Evolutionary conservation across 441 rosid genomes (phyloP), one percentile per base, ranked within the genome.

Genomic region (Pelargonium myrrhifolium): DNA sequence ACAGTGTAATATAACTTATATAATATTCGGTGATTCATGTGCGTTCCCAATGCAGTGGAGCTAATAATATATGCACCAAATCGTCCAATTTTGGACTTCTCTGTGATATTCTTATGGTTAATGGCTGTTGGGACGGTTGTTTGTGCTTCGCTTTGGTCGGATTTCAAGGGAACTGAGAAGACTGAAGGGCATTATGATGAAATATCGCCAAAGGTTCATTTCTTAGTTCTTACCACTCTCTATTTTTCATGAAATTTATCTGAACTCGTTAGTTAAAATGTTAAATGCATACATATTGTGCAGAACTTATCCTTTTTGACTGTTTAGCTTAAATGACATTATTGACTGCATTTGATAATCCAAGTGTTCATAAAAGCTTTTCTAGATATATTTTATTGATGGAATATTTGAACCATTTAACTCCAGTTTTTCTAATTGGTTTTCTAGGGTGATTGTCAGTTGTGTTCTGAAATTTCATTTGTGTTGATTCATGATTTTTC

Each of bases 91-190:
- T 76, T 92, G 79, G 94, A 84, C 72, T 73, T 67, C 64, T 86
- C 96, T 18, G 97, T 92, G 72, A 42, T 72, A 65, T 83, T 90
- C 71, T 79, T 95, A 66, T 95, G 97, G 98, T 58, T 86, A 71
- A 86, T 95, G 98, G 87, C 99, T 72, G 97, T 92, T 45, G 96
- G 94, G 80, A 95, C 99, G 17, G 84, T 95, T 71, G 66, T 82
- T 28, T 67, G 78, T 79, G 97, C 99, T 75, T 64, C 99, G 71
- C 82, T 87, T 73, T 92, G 97, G 97, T 73, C 87, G 65, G 86
- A 83, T 61, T 45, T 84, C 49, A 77, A 86, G 37, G 70, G 71
- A 66, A 55, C 87, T 31, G 86, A 84, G 76, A 82, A 76, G 72
- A 75, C 63, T 28, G 81, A 78, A 53, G 93, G 81, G 68, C 89